Evolutionary conservation across 495 filamentous ascomycete genomes (phyloP), one percentile per base, ranked within the genome.

Genomic region (Aspergillus diversus): DNA sequence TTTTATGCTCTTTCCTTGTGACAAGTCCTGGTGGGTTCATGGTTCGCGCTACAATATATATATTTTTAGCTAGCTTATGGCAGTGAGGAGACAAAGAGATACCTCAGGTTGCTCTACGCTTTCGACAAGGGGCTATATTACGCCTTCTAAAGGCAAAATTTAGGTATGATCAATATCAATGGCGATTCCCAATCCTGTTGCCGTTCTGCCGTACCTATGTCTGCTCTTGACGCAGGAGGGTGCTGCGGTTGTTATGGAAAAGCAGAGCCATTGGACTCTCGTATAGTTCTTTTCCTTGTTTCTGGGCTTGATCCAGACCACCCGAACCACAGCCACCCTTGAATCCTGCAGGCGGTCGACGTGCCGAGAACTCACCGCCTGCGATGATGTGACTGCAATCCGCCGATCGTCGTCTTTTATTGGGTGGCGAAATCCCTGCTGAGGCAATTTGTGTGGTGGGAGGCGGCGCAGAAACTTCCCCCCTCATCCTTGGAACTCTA

Each of bases 301-400:
- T 8, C 37, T 34, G 27, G 47, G 27, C 31, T 31, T 9, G 43
- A 53, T 57, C 60, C 53, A 63, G 60, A 63, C 60, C 60, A 33
- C 35, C 39, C 59, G 37, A 54, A 46, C 4, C 8, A 3, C 12
- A 34, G 17, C 49, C 31, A 5, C 42, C 17, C 15, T 16, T 17
- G 31, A 21, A 61, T 33, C 50, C 7, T 61, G 59, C 59, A 54
- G 50, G 12, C 21, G 43, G 33, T 4, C 17, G 16, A 4, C 17
- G 15, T n/a, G 32, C 16, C 50, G 32, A 5, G 13, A 12, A 31
- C 48, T 43, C 60, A 63, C 60, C 53, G 60, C 60, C 60, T 56
- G 52, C 60, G 49, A 3, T 31, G 15, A 61, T 34, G 48, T 49
- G 56, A 17, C 56, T 49, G 43, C 31, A 49, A 7, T 8, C 21